Evolutionary conservation across 352 stramenopile species (phyloP).

Genomic region (Globisporangium splendens): DNA sequence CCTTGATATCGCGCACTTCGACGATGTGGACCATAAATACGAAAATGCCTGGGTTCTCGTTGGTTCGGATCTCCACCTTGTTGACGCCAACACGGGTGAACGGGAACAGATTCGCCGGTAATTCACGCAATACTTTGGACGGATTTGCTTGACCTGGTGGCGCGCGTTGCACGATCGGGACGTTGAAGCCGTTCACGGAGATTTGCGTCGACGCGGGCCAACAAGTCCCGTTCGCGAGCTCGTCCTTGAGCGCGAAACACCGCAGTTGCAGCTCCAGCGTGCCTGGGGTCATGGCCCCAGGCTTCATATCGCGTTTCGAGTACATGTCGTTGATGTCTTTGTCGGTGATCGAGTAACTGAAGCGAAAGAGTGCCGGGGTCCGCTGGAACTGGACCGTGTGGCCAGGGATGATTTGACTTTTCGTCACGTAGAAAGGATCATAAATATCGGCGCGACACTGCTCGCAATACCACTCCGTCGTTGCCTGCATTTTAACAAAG

Average conservation of each 20-base stretch:
- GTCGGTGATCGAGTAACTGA: conserved; percentile 71
- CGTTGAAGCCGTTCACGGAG: conserved; percentile 65
- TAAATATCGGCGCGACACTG: conserved; percentile 58
- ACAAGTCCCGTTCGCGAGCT: conserved; percentile 60
- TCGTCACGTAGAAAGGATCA: conserved; percentile 67
- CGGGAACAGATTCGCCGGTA: conserved; percentile 72
- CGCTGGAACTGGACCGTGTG: conserved; percentile 69
- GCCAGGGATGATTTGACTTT: conserved; percentile 49
- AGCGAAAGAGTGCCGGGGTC: conserved; percentile 34
- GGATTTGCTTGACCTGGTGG: conserved; percentile 72
- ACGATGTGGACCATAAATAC: conserved; percentile 75
- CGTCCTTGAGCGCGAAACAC: conserved; percentile 73
- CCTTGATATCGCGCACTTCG: conserved; percentile 55
- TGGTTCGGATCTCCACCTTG: conserved; percentile 65
- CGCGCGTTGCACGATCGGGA: conserved; percentile 63
- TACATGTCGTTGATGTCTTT: conserved; percentile 75
- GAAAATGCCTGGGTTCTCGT: conserved; percentile 59
- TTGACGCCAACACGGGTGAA: conserved; percentile 69
- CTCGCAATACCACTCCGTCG: conserved; percentile 73
- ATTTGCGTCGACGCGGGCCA: conserved; percentile 72
- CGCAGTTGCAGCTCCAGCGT: conserved; percentile 74
- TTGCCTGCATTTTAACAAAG: conserved; percentile 16
- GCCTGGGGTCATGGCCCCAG: conserved; percentile 49
- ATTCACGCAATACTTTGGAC: conserved; percentile 76
- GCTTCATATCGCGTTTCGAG: conserved; percentile 42